A percentile compares a stretch with the other conserved stretches of the same genome.
phyloP scores from a whole-genome alignment of 2,329 filamentous ascomycete genomes.

The Claviceps purpurea region DNA sequence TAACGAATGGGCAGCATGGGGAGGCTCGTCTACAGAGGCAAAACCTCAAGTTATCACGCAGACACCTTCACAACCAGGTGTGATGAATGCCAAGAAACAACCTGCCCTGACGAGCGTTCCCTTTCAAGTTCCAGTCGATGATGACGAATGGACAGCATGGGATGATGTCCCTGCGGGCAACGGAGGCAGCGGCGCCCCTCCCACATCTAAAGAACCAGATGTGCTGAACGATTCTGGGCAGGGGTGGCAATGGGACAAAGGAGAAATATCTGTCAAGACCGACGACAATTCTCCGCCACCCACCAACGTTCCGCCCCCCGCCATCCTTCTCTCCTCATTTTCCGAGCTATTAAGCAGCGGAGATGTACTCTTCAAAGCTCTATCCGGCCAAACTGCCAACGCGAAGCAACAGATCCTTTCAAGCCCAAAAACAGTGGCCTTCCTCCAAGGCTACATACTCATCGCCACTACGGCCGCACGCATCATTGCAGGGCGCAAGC shows the following conservation, averaged over 20 bases:
- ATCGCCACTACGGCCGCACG: constrained; percentile 58
- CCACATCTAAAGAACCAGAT: constrained; percentile 7
- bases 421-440: constrained; percentile 46
- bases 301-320: constrained; percentile 80
- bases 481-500: constrained; percentile 70
- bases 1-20: constrained; percentile 26
- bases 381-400: constrained; percentile 42
- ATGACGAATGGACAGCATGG: constrained; percentile 39
- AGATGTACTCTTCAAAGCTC: constrained; percentile 51
- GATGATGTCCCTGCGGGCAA: constrained; percentile 26
- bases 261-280: constrained; percentile 15
- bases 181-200: constrained; percentile 9
- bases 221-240: constrained; percentile 12
- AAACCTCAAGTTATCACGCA: constrained; percentile 33
- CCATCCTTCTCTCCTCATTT: constrained; percentile 66
- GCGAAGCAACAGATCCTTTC: constrained; percentile 51
- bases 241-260: constrained; percentile 38
- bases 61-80: constrained; percentile 34
- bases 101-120: too few species aligned
- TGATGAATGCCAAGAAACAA: too few species aligned
- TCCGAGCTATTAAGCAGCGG: constrained; percentile 56
- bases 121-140: constrained; percentile 13
- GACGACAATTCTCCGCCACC: constrained; percentile 43
- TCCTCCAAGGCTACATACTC: constrained; percentile 50
- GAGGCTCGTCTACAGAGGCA: constrained; percentile 13